Evolutionary conservation across 2,329 filamentous ascomycete species (phyloP).

Genomic region (Coniochaeta sp.): DNA sequence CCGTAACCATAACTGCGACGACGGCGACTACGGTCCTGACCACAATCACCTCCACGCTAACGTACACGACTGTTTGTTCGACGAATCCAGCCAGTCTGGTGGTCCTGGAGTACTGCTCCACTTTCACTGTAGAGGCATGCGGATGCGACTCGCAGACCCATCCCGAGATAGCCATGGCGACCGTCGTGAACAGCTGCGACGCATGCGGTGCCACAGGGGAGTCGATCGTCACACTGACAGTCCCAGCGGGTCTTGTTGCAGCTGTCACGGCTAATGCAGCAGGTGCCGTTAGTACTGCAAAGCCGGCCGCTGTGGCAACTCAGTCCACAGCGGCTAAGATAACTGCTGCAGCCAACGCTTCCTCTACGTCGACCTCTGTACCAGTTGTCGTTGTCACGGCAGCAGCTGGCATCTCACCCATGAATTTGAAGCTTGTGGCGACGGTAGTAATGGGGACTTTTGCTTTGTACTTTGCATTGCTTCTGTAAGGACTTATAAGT

Average conservation of each 20-base stretch:
- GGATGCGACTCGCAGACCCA: slow-evolving; percentile 8
- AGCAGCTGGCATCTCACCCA: neutral
- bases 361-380: neutral
- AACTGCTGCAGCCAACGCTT: neutral
- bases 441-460: neutral
- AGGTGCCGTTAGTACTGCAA: neutral
- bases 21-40: slow-evolving; percentile 4
- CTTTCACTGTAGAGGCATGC: slow-evolving; percentile 16
- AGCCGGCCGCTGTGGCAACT: neutral
- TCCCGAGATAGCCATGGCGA: neutral
- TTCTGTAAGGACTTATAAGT: neutral
- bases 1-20: neutral
- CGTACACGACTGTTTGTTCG: slow-evolving; percentile 24
- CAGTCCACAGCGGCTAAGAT: neutral
- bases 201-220: neutral
- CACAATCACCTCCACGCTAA: slow-evolving; percentile 19
- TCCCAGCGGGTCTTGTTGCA: neutral
- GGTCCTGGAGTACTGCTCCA: slow-evolving; percentile 23
- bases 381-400: neutral
- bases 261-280: neutral
- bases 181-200: neutral
- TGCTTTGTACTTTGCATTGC: neutral
- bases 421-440: neutral
- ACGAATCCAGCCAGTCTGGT: slow-evolving; percentile 24
- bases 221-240: neutral